Percentiles rank a stretch among this genome's conserved stretches.
Conservation (phyloP, 768 basidiomycete species). For the Agrocybe chaxingu region DNA sequence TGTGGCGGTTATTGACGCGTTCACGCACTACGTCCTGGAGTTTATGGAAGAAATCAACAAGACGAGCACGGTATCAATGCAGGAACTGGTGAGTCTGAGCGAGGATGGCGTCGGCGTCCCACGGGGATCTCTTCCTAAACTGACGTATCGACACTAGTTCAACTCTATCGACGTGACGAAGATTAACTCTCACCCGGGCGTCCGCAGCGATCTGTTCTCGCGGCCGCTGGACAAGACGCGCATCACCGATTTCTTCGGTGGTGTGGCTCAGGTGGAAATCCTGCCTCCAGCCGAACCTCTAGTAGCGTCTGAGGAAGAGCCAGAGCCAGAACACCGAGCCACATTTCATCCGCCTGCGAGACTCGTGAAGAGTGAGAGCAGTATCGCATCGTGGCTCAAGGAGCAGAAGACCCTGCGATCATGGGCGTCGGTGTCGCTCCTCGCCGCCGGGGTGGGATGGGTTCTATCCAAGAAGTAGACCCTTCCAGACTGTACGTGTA, state of each 20-base stretch:
- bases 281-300: slow-evolving; percentile 13
- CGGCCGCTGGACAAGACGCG: slow-evolving; percentile 58
- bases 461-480: slow-evolving; percentile 11
- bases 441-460: slow-evolving; percentile 29
- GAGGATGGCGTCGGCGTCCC: too few species aligned
- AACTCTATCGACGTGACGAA: slow-evolving; percentile 67
- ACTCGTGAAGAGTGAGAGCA: not conserved
- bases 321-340: not conserved
- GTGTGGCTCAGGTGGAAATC: slow-evolving; percentile 81
- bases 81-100: slow-evolving; percentile 67
- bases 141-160: slow-evolving; percentile 53
- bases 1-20: slow-evolving; percentile 93
- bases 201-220: slow-evolving; percentile 78
- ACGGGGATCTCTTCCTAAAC: not conserved
- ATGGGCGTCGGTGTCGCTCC: slow-evolving; percentile 26
- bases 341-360: not conserved
- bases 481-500: not conserved
- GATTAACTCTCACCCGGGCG: slow-evolving; percentile 86
- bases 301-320: not conserved
- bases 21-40: slow-evolving; percentile 87
- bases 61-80: slow-evolving; percentile 75
- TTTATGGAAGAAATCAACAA: slow-evolving; percentile 93
- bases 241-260: slow-evolving; percentile 87
- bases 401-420: slow-evolving; percentile 19
- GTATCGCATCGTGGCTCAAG: not conserved